Percentiles rank a stretch among this genome's conserved stretches.
phyloP scores from a whole-genome alignment of 768 basidiomycete genomes.

The Pulveroboletus ravenelii region DNA sequence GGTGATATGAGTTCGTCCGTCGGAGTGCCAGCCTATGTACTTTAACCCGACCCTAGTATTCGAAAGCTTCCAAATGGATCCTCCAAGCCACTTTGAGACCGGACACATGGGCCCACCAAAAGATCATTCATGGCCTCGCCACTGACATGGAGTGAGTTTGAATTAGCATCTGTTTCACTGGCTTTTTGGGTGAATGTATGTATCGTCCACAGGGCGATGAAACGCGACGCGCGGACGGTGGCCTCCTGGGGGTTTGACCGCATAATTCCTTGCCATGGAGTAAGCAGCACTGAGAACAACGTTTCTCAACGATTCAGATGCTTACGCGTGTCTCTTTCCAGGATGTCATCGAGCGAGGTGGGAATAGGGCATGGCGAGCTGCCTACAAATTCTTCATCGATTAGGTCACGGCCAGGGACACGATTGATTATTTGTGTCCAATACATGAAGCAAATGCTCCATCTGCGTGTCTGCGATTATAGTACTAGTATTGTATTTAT shows the following conservation, averaged over 20 bases:
- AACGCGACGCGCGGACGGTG: constrained; percentile 58
- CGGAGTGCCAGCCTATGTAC: not conserved
- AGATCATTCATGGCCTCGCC: constrained; percentile 15
- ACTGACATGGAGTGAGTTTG: constrained; percentile 28
- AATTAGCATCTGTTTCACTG: not conserved
- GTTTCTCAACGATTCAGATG: not conserved
- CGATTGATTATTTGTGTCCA: not conserved
- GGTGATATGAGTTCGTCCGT: not conserved
- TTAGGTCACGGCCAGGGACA: not conserved
- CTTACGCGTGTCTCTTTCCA: constrained; percentile 11
- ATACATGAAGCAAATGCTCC: not conserved
- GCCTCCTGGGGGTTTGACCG: constrained; percentile 68
- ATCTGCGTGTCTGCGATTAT: not conserved
- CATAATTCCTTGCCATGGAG: constrained; percentile 71
- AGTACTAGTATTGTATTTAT: constrained; percentile 2
- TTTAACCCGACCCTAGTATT: constrained; percentile 29
- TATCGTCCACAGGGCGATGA: constrained; percentile 43
- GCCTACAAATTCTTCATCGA: constrained; percentile 35
- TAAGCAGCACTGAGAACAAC: constrained; percentile 25
- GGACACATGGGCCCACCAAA: constrained; percentile 29
- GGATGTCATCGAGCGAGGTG: constrained; percentile 62
- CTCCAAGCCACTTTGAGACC: constrained; percentile 26
- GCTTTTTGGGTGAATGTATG: constrained; percentile 1
- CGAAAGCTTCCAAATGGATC: constrained; percentile 32
- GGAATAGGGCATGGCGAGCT: constrained; percentile 50